Evolutionary conservation across 2,329 filamentous ascomycete species (phyloP), one percentile per base, ranked within the genome.

Genomic region (Fusarium illudens): DNA sequence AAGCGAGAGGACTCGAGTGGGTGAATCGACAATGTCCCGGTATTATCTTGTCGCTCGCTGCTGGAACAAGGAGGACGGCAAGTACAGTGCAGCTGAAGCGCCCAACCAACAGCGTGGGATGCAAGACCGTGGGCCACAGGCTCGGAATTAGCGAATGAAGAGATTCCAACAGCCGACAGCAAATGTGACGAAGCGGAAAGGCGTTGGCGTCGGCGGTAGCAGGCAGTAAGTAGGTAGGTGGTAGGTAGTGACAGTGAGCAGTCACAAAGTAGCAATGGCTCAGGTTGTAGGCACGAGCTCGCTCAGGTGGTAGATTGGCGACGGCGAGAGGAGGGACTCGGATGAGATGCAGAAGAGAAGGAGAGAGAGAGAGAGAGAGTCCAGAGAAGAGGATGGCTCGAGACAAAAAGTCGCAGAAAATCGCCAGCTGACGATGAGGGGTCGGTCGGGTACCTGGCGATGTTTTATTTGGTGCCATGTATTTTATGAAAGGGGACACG

Each of bases 401-500:
- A 55, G 54, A 65, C 34, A 52, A 68, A 56, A 57, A 66, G 59
- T 58, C 61, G 58, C 57, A 62, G 53, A 56, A 54, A 54, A 44
- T 63, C 57, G 56, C 58, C 58, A 70, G 60, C 44, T 67, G 59
- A 68, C 64, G 58, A 72, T 65, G 72, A 74, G 71, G 72, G 70
- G 70, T 71, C 64, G 70, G 71, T 69, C 52, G 62, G 67, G 71
- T 66, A 70, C 71, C 63, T 71, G 69, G 60, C 66, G 70, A 74
- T 74, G 69, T 74, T 74, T 74, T 74, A 74, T 74, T 74, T 73
- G 70, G 58, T 74, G 67, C 61, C 68, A 69, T 73, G 58, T 73
- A 73, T 72, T 74, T 74, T 73, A 74, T 74, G 72, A 74, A 74
- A 72, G 72, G 72, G 72, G 67, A 72, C 64, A 74, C 72, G 72